Evolutionary conservation across 1,284 basidiomycete genomes (phyloP).

Genomic region (Ceratobasidium sp.): DNA sequence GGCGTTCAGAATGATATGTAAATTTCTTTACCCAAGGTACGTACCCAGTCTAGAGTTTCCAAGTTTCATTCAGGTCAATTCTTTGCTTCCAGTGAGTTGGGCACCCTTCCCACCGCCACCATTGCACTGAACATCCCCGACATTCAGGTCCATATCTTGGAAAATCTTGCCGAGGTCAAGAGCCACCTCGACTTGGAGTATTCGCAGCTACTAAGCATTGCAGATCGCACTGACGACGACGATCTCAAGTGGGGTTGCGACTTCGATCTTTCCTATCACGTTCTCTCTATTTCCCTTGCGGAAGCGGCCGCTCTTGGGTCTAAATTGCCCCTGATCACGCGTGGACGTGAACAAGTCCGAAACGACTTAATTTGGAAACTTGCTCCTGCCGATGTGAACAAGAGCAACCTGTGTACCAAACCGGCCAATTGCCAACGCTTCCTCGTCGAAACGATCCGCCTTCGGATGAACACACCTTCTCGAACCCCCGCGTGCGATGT

Average conservation of each 20-base stretch:
- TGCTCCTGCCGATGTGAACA: too few relatives aligned
- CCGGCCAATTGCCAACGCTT: too few relatives aligned
- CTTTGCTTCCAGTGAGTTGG: neutral
- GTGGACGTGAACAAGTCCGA: too few relatives aligned
- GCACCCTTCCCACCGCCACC: neutral
- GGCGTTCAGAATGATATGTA: constrained; percentile 5
- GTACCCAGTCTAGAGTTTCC: neutral
- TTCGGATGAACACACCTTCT: too few relatives aligned
- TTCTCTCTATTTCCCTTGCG: too few relatives aligned
- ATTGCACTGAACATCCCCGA: neutral
- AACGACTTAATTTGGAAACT: too few relatives aligned
- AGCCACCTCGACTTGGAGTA: neutral
- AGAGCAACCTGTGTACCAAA: too few relatives aligned
- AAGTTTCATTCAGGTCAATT: neutral
- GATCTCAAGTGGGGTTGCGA: neutral
- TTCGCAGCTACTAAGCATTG: neutral
- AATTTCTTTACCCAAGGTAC: constrained; percentile 20
- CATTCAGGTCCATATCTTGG: constrained; percentile 1
- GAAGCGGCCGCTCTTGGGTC: too few relatives aligned
- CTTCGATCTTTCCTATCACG: too few relatives aligned
- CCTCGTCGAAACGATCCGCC: too few relatives aligned
- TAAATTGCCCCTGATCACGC: too few relatives aligned
- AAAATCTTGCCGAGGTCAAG: neutral
- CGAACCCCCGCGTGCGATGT: too few relatives aligned
- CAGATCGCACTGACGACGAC: neutral